Percentiles rank a stretch among this genome's conserved stretches.
Conservation (phyloP, 148 eudicot species). For the Oxyria digyna region DNA sequence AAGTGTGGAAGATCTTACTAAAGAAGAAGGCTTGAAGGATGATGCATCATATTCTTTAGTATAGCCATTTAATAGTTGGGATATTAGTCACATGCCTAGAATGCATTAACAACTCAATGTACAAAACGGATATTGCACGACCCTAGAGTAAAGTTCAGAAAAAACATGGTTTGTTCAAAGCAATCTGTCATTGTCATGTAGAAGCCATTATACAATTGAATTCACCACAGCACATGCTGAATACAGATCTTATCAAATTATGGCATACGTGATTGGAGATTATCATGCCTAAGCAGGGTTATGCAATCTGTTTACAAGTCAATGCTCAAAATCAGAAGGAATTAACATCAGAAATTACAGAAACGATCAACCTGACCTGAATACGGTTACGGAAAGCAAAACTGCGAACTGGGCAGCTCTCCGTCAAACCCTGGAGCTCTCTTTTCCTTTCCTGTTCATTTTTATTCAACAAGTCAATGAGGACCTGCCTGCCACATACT, state of each 20-base stretch:
- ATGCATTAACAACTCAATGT: background rate
- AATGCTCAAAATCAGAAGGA: background rate
- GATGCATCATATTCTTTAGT: background rate
- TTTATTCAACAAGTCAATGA: conserved; percentile 59
- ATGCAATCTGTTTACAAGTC: background rate
- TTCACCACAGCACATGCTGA: background rate
- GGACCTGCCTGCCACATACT: conserved; percentile 74
- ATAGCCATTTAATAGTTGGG: background rate
- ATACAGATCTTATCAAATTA: background rate
- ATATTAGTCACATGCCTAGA: background rate
- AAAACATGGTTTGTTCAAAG: background rate
- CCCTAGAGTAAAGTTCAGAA: background rate
- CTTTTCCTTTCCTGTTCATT: conserved; percentile 40
- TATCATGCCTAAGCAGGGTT: background rate
- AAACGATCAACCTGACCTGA: conserved; percentile 34
- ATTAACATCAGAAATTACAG: background rate
- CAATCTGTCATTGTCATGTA: background rate
- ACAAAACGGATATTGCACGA: background rate
- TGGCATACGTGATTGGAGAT: background rate
- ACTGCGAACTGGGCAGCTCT: conserved; percentile 42
- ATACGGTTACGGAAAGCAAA: conserved; percentile 73
- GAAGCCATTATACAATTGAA: background rate
- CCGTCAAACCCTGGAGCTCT: conserved; percentile 52
- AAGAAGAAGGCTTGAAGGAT: background rate
- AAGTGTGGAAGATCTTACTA: background rate